phyloP scores from a whole-genome alignment of 2,329 filamentous ascomycete genomes.

The Pseudohalonectria lignicola region DNA sequence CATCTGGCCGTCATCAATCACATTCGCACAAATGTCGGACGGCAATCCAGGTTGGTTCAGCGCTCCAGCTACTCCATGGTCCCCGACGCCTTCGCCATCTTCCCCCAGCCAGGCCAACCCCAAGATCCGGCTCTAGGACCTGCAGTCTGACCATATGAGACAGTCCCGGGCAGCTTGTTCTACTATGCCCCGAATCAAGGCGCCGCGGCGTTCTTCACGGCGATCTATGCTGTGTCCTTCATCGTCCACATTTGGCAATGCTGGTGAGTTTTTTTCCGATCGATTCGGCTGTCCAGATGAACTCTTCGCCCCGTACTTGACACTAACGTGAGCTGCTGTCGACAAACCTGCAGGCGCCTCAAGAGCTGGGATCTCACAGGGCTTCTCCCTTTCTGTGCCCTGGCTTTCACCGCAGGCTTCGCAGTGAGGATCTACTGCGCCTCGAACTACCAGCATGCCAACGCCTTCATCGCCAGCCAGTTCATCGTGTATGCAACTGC shows the following conservation, averaged over 20 bases:
- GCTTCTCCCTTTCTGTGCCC: constrained; percentile 28
- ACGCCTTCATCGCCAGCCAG: constrained; percentile 18
- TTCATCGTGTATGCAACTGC: constrained; percentile 28
- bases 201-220: background rate
- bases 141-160: too few species aligned
- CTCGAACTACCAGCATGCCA: constrained; percentile 20
- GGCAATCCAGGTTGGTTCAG: too few species aligned
- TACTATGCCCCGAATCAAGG: background rate
- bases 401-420: constrained; percentile 32
- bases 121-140: too few species aligned
- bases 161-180: background rate
- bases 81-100: too few species aligned
- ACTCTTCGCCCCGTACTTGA: too few species aligned
- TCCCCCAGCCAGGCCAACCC: too few species aligned
- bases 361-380: constrained; percentile 12
- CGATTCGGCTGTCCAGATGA: background rate
- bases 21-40: too few species aligned
- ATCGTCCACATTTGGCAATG: background rate
- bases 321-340: too few species aligned
- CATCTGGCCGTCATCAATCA: too few species aligned
- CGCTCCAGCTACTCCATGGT: too few species aligned
- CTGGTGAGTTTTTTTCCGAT: background rate
- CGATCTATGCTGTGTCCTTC: background rate
- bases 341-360: too few species aligned
- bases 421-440: constrained; percentile 31